Evolutionary conservation across 495 filamentous ascomycete species (phyloP).

Genomic region (Penicillium atrosanguineum): DNA sequence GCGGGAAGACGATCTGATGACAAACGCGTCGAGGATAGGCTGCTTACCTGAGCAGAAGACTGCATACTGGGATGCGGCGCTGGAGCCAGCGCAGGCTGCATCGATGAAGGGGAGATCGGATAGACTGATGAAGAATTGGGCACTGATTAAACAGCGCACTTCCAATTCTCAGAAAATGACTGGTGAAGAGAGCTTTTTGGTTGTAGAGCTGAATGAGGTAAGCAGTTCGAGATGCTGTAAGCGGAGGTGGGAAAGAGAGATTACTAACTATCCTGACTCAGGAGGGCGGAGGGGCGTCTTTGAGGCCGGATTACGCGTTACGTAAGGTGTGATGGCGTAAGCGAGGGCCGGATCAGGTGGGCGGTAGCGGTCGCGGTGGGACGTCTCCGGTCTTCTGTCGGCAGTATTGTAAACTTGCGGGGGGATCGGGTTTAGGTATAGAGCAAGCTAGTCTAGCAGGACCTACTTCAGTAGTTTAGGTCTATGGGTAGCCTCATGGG

Average conservation of each 20-base stretch:
- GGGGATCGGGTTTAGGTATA: too few relatives aligned
- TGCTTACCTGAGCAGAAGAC: conserved; percentile 55
- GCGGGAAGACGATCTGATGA: conserved; percentile 42
- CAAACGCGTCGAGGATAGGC: conserved; percentile 37
- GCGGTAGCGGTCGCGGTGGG: conserved; percentile 1
- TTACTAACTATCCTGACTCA: conserved; percentile 21
- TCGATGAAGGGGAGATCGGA: conserved; percentile 21
- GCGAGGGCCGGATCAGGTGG: conserved; percentile 9
- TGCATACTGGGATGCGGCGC: conserved; percentile 58
- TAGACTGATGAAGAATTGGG: conserved; percentile 1
- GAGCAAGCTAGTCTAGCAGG: too few relatives aligned
- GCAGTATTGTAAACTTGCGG: too few relatives aligned
- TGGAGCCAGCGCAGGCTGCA: conserved; percentile 57
- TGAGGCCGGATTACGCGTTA: conserved; percentile 2
- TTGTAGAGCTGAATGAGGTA: conserved; percentile 40
- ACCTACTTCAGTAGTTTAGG: too few relatives aligned
- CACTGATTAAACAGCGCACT: conserved; percentile 2
- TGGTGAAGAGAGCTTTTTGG: conserved; percentile 16
- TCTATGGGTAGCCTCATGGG: too few relatives aligned
- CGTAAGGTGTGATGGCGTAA: conserved; percentile 9
- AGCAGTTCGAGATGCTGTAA: conserved; percentile 35
- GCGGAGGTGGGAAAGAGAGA: conserved; percentile 19
- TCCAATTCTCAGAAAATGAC: conserved; percentile 7
- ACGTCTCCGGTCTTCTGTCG: neutral
- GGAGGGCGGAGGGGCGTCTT: conserved; percentile 9